A percentile compares a stretch with the other conserved stretches of the same genome.
Conservation (phyloP, 1,139 yeast genomes). For the Yamadazyma buinensis region DNA sequence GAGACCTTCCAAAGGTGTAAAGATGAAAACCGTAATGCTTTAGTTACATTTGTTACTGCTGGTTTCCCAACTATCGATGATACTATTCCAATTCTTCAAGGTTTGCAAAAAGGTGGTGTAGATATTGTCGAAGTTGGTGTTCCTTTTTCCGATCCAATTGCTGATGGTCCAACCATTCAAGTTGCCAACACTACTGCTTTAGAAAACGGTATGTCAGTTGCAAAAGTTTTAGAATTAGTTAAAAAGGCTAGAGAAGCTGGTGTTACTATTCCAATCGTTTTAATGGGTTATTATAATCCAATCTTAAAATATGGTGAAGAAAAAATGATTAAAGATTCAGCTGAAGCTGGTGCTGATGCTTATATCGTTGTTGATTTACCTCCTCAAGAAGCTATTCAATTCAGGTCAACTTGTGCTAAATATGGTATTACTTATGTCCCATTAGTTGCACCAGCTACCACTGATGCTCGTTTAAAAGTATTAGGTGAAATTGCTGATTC, state of each 20-base stretch:
- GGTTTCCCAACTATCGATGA: conserved; percentile 89
- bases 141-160: conserved; percentile 98
- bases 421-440: conserved; percentile 84
- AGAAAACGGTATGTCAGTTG: conserved; percentile 74
- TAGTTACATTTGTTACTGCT: conserved; percentile 90
- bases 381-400: conserved; percentile 92
- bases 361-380: conserved; percentile 94
- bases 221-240: conserved; percentile 66
- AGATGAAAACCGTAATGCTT: conserved; percentile 76
- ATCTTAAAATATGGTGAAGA: conserved; percentile 87
- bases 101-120: conserved; percentile 92
- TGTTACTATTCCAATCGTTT: conserved; percentile 79
- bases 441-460: conserved; percentile 93
- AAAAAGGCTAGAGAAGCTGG: conserved; percentile 75
- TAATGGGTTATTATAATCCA: conserved; percentile 99
- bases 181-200: conserved; percentile 77
- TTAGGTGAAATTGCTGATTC: conserved; percentile 88
- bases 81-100: conserved; percentile 79
- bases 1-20: conserved; percentile 71
- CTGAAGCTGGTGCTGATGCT: conserved; percentile 90
- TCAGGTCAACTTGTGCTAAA: conserved; percentile 67
- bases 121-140: conserved; percentile 92
- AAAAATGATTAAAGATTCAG: conserved; percentile 70
- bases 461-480: conserved; percentile 77
- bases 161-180: conserved; percentile 97